These are phyloP conservation scores for Thermomucor indicae-seudaticae DNA, from an alignment of 371 early-diverging fungal species.

Conservation along the genomic window DNA sequence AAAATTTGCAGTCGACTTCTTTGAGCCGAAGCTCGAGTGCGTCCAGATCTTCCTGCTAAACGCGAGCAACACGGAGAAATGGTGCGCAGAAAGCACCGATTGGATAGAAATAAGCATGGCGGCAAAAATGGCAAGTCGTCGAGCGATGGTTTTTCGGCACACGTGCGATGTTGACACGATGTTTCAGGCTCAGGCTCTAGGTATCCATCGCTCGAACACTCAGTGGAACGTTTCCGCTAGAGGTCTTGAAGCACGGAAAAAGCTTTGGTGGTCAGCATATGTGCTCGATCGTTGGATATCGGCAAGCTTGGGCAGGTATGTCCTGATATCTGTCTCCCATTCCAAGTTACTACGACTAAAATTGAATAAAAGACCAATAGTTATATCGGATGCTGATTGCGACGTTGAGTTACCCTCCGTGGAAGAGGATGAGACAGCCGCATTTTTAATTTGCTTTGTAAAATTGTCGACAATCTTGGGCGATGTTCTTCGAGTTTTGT, in stretches of 20 bases:
- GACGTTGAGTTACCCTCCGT: constrained; percentile 26
- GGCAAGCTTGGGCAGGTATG: constrained; percentile 40
- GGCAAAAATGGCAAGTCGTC: constrained; percentile 29
- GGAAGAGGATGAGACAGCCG: constrained; percentile 8
- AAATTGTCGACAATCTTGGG: constrained; percentile 31
- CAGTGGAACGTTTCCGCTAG: constrained; percentile 16
- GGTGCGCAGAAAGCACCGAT: constrained; percentile 26
- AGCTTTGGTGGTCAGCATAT: constrained; percentile 47
- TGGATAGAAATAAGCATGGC: constrained; percentile 39
- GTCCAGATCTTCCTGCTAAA: constrained; percentile 26
- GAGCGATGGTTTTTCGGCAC: neutral
- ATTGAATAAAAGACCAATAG: constrained; percentile 41
- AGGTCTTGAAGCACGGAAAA: constrained; percentile 17
- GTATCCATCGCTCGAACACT: constrained; percentile 33
- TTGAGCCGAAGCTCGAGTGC: constrained; percentile 24
- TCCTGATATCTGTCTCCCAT: neutral
- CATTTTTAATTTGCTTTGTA: constrained; percentile 15
- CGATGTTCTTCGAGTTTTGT: constrained; percentile 25
- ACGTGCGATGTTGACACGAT: neutral
- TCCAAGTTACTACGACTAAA: no score
- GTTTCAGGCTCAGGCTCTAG: constrained; percentile 37
- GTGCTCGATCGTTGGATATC: constrained; percentile 39
- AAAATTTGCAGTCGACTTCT: constrained; percentile 20
- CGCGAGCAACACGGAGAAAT: constrained; percentile 18
- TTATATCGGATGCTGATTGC: constrained; percentile 40